These are phyloP conservation scores for Punica granatum DNA, from an alignment of 345 rosid genomes.

Conservation along the genomic window DNA sequence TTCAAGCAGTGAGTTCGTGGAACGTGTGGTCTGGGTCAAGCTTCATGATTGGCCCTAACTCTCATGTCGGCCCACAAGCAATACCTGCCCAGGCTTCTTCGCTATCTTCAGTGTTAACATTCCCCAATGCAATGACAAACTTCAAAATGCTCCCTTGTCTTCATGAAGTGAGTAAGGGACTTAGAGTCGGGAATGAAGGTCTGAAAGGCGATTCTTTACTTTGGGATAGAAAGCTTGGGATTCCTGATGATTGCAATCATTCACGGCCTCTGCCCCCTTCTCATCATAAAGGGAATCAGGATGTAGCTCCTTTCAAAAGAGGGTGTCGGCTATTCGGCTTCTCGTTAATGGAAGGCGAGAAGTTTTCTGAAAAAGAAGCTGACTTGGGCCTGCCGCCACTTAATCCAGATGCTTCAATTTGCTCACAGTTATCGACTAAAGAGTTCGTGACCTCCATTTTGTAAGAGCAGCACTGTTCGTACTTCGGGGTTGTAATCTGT, in stretches of 20 bases:
- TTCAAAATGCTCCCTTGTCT: not conserved
- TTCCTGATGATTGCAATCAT: not conserved
- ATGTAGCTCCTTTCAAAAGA: slow-evolving; percentile 46
- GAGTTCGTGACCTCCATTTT: slow-evolving; percentile 50
- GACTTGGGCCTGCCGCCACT: slow-evolving; percentile 20
- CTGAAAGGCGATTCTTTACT: slow-evolving; percentile 7
- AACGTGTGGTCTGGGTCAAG: slow-evolving; percentile 40
- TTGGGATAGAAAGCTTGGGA: slow-evolving; percentile 15
- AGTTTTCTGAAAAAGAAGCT: slow-evolving; percentile 22
- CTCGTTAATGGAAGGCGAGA: slow-evolving; percentile 62
- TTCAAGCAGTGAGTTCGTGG: slow-evolving; percentile 35
- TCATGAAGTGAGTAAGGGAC: not conserved
- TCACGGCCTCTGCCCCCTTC: slow-evolving; percentile 11
- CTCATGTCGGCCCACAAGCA: slow-evolving; percentile 25
- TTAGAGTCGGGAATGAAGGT: not conserved
- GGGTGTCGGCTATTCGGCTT: slow-evolving; percentile 96
- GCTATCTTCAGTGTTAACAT: slow-evolving; percentile 71
- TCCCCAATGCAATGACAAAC: slow-evolving; percentile 29
- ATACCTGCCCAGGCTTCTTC: slow-evolving; percentile 47
- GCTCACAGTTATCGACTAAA: slow-evolving; percentile 16
- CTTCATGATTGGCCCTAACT: slow-evolving; percentile 29
- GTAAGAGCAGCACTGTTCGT: slow-evolving; percentile 26
- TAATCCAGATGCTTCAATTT: slow-evolving; percentile 16
- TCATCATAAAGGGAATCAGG: slow-evolving; percentile 21
- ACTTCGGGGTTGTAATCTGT: not conserved